Percentiles rank a stretch among this genome's conserved stretches.
phyloP scores from a whole-genome alignment of 495 filamentous ascomycete species.

The Neurospora sp. region DNA sequence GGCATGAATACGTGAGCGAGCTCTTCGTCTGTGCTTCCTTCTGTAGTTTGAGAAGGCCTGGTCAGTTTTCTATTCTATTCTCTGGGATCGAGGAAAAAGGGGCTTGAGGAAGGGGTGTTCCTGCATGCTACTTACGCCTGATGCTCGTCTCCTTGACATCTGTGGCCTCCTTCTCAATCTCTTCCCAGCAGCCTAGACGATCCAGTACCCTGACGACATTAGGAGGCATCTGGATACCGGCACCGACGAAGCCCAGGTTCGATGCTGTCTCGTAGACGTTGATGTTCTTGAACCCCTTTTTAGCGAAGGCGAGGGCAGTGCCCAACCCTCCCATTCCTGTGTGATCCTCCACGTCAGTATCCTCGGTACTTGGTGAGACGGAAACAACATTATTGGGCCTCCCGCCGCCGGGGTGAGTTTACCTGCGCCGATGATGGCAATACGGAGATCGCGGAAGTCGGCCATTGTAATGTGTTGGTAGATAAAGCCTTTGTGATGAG shows the following conservation, averaged over 20 bases:
- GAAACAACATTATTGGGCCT: background rate
- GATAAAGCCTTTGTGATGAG: background rate
- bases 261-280: conserved; percentile 64
- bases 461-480: conserved; percentile 19
- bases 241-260: conserved; percentile 71
- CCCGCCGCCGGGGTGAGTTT: background rate
- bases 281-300: conserved; percentile 62
- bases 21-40: conserved; percentile 56
- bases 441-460: conserved; percentile 30
- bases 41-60: conserved; percentile 21
- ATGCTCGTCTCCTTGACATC: conserved; percentile 37
- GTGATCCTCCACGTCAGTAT: background rate
- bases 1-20: conserved; percentile 59
- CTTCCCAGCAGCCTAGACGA: conserved; percentile 55
- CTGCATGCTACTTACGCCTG: conserved; percentile 15
- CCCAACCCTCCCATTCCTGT: conserved; percentile 72
- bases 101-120: background rate
- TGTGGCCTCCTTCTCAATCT: conserved; percentile 54
- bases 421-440: conserved; percentile 37
- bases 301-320: conserved; percentile 59
- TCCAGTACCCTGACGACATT: conserved; percentile 72
- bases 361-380: background rate
- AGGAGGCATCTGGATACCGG: conserved; percentile 72
- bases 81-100: background rate
- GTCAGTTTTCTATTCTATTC: background rate